Evolutionary conservation across 352 stramenopile species (phyloP), one percentile per base, ranked within the genome.

Genomic region (Globisporangium ultimum): DNA sequence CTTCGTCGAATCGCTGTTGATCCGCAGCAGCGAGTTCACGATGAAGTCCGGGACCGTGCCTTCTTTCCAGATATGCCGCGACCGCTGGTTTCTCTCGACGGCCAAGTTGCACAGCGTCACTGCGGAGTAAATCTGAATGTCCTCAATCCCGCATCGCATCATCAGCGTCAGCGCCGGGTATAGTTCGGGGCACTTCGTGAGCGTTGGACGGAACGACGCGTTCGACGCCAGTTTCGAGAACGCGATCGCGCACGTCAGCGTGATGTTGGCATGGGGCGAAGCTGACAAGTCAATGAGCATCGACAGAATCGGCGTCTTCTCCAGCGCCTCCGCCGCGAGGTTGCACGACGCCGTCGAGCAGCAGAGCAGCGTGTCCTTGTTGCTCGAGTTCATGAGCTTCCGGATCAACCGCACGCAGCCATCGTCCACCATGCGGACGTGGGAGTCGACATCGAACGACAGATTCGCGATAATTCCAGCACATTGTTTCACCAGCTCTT

Each of bases 41-140:
- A 96, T 93, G 43, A 96, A 95, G 67, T 96, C 87, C 10, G 81
- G 80, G 24, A 94, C 83, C 0, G 84, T 94, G 38, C 84, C 84
- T 76, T 94, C 84, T 51, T 89, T 90, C 84, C 84, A 94, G 28
- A 96, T 84, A 61, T 90, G 74, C 6, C 76, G 76, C 24, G 74
- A 76, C 1, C 84, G 76, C 42, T 86, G 67, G 0, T 69, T 75
- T 34, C 74, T 72, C 60, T 92, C 84, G 10, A 90, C 85, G 0
- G 82, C 82, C 21, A 96, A 63, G 55, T 94, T 95, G 66, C 88
- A 96, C 21, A 96, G 67, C 20, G 84, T 81, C 17, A 91, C 84
- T 18, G 86, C 88, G n/a, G 80, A 93, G 72, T 94, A 92, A 60
- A 95, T 92, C 62, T 96, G 88, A 24, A 94, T 93, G 45, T 94